phyloP scores from a whole-genome alignment of 192 early-diverging fungal species.

The Coemansia sp. region DNA sequence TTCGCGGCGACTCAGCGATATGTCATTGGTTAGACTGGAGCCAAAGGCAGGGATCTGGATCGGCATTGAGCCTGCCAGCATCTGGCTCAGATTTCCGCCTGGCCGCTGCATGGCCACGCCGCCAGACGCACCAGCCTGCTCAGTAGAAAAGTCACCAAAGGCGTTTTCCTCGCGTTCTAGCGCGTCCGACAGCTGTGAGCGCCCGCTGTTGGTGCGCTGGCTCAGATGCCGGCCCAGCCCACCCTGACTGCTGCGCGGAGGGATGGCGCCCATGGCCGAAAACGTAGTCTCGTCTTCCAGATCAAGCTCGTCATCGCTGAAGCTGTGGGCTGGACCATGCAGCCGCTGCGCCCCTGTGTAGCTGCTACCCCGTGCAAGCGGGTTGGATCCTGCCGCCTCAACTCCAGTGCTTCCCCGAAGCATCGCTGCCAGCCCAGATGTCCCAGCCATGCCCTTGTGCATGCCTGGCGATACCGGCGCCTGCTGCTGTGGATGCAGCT shows the following conservation, averaged over 20 bases:
- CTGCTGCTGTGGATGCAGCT: conserved; percentile 20
- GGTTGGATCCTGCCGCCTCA: background rate
- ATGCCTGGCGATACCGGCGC: background rate
- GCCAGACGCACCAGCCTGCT: background rate
- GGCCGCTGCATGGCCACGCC: background rate
- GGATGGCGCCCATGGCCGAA: conserved; percentile 3
- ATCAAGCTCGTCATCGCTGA: conserved; percentile 7
- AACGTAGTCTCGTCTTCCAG: conserved; percentile 2
- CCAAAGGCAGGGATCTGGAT: conserved; percentile 43
- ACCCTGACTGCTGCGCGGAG: background rate
- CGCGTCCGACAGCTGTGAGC: conserved; percentile 10
- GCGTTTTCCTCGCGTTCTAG: conserved; percentile 22
- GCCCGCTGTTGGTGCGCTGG: background rate
- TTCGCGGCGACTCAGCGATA: conserved; percentile 36
- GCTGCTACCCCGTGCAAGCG: background rate
- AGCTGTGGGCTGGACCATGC: background rate
- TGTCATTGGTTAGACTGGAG: conserved; percentile 17
- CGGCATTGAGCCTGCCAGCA: conserved; percentile 52
- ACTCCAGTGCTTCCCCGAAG: conserved; percentile 17
- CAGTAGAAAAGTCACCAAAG: conserved; percentile 32
- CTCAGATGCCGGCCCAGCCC: conserved; percentile 5
- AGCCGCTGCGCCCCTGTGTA: background rate
- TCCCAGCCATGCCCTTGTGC: conserved; percentile 9
- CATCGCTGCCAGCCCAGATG: conserved; percentile 49
- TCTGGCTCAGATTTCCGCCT: conserved; percentile 29